phyloP scores from a whole-genome alignment of 345 rosid species.

The Gossypium arboreum region DNA sequence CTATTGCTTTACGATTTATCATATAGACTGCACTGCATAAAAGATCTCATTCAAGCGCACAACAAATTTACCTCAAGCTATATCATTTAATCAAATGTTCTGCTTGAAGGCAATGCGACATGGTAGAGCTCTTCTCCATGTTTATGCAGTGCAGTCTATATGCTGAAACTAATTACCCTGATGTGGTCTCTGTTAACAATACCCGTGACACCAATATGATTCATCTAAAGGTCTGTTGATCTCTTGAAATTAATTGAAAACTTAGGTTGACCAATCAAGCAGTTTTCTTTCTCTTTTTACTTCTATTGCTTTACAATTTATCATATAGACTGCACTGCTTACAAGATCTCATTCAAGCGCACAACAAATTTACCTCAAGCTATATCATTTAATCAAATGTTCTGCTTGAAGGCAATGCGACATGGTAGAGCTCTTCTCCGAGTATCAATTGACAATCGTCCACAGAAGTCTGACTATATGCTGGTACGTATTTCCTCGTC shows the following conservation, averaged over 20 bases:
- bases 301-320: not conserved
- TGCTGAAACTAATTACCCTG: not conserved
- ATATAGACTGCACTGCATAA: not conserved
- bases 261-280: not conserved
- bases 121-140: constrained; percentile 72
- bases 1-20: not conserved
- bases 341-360: not conserved
- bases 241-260: not conserved
- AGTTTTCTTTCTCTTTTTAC: not conserved
- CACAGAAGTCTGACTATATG: constrained; percentile 63
- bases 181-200: constrained; percentile 51
- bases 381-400: constrained; percentile 3
- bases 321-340: not conserved
- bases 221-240: constrained; percentile 60
- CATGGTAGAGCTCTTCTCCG: constrained; percentile 76
- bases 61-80: not conserved
- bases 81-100: constrained; percentile 6
- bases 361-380: not conserved
- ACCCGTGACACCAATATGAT: constrained; percentile 36
- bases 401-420: constrained; percentile 20
- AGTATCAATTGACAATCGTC: constrained; percentile 44
- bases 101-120: constrained; percentile 22
- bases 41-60: not conserved
- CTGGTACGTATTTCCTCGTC: constrained; percentile 44
- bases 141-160: too few species aligned